Evolutionary conservation across 1,284 basidiomycete genomes (phyloP).

Genomic region (Puccinia sorghi): DNA sequence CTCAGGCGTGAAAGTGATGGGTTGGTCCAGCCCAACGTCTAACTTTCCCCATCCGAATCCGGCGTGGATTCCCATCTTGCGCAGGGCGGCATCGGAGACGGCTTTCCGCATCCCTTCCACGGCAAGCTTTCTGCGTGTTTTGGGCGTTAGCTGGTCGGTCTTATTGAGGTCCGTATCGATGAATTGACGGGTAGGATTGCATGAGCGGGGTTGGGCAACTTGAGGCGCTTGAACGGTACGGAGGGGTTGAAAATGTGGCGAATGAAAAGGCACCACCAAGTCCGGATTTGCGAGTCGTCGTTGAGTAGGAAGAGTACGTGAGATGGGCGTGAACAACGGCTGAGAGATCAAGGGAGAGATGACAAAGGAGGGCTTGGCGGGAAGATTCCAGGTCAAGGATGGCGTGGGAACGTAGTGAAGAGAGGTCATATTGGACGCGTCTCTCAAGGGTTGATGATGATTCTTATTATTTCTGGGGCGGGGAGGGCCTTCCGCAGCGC

Average conservation of each 20-base stretch:
- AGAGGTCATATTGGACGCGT: slow-evolving; percentile 31
- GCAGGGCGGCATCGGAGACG: slow-evolving; percentile 24
- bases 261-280: neutral
- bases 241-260: neutral
- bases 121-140: slow-evolving; percentile 20
- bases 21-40: neutral
- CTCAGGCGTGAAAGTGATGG: slow-evolving; percentile 10
- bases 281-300: neutral
- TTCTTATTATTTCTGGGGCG: neutral
- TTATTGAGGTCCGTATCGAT: neutral
- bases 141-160: neutral
- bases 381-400: neutral
- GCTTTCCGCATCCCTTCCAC: slow-evolving; percentile 34
- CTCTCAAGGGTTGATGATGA: slow-evolving; percentile 10
- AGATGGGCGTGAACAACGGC: neutral
- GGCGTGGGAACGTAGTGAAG: neutral
- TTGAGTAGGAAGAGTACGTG: neutral
- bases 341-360: neutral
- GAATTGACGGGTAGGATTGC: neutral
- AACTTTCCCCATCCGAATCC: neutral
- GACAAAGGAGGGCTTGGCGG: slow-evolving; percentile 7
- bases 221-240: neutral
- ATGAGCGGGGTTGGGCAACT: neutral
- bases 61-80: slow-evolving; percentile 24
- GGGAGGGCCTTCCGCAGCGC: neutral